A percentile compares a stretch with the other conserved stretches of the same genome.
Evolutionary conservation across 768 basidiomycete genomes (phyloP).

Genomic region (Macrolepiota fuliginosa): DNA sequence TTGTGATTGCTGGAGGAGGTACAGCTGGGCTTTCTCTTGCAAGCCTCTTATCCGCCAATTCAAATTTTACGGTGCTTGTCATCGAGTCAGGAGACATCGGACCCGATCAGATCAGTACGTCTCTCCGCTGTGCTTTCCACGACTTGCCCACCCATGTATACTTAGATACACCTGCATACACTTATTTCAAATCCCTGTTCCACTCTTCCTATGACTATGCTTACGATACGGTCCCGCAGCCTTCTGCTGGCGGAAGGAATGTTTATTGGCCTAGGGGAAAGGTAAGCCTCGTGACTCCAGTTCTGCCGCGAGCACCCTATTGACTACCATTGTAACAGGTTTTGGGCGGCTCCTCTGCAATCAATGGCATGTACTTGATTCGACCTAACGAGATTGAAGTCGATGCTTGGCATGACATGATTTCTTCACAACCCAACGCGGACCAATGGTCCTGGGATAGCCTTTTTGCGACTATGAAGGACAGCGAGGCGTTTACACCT

Average conservation of each 20-base stretch:
- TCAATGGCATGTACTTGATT: constrained; percentile 69
- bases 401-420: constrained; percentile 44
- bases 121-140: neutral
- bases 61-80: constrained; percentile 33
- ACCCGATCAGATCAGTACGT: constrained; percentile 37
- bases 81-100: constrained; percentile 45
- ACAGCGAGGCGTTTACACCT: constrained; percentile 55
- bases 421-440: constrained; percentile 34
- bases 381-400: constrained; percentile 50
- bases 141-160: neutral
- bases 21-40: constrained; percentile 36
- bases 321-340: constrained; percentile 30
- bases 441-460: constrained; percentile 45
- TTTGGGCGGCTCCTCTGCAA: constrained; percentile 65
- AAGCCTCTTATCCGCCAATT: constrained; percentile 33
- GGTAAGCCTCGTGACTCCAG: constrained; percentile 24
- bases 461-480: constrained; percentile 44
- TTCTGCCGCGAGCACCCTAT: neutral
- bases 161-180: constrained; percentile 46
- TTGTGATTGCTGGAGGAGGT: constrained; percentile 33
- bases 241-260: constrained; percentile 37
- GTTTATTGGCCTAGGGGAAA: constrained; percentile 63
- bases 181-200: constrained; percentile 51
- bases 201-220: constrained; percentile 52
- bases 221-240: constrained; percentile 48